These are phyloP conservation scores for Maudiozyma saulgeensis DNA, from an alignment of 805 yeast genomes.

Conservation along the genomic window DNA sequence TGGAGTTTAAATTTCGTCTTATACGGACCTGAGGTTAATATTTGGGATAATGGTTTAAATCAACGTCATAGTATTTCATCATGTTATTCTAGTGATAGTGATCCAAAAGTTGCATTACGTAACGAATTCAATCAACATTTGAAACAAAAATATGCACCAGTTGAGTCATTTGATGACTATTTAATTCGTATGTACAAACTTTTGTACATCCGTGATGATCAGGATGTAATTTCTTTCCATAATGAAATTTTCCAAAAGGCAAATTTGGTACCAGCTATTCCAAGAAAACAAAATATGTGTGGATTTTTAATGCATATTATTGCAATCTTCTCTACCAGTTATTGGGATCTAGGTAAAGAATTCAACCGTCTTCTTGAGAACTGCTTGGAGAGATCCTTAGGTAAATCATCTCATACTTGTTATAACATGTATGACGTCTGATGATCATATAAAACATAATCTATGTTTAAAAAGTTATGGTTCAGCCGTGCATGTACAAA, in stretches of 20 bases:
- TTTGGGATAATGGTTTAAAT: slow-evolving; percentile 18
- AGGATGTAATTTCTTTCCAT: slow-evolving; percentile 33
- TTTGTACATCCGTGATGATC: slow-evolving; percentile 26
- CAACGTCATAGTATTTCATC: not conserved
- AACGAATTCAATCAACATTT: slow-evolving; percentile 1
- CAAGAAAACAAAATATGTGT: slow-evolving; percentile 39
- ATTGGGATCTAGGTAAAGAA: slow-evolving; percentile 52
- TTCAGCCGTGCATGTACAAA: too few relatives aligned
- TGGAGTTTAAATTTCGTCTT: slow-evolving; percentile 45
- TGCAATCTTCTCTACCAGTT: slow-evolving; percentile 32
- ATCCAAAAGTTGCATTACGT: not conserved
- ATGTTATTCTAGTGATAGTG: not conserved
- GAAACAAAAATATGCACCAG: slow-evolving; percentile 21
- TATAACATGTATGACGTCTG: slow-evolving; percentile 39
- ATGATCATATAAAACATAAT: too few relatives aligned
- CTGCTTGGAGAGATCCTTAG: slow-evolving; percentile 47
- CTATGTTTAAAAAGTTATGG: too few relatives aligned
- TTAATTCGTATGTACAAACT: slow-evolving; percentile 38
- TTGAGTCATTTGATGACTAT: slow-evolving; percentile 43
- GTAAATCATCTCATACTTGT: slow-evolving; percentile 37
- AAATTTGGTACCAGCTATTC: slow-evolving; percentile 31
- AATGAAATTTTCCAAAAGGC: slow-evolving; percentile 35
- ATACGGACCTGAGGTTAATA: slow-evolving; percentile 38
- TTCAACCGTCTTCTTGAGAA: slow-evolving; percentile 43
- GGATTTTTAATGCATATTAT: slow-evolving; percentile 46